Evolutionary conservation across 371 early-diverging fungal species (phyloP).

Genomic region (Batrachochytrium dendrobatidis): DNA sequence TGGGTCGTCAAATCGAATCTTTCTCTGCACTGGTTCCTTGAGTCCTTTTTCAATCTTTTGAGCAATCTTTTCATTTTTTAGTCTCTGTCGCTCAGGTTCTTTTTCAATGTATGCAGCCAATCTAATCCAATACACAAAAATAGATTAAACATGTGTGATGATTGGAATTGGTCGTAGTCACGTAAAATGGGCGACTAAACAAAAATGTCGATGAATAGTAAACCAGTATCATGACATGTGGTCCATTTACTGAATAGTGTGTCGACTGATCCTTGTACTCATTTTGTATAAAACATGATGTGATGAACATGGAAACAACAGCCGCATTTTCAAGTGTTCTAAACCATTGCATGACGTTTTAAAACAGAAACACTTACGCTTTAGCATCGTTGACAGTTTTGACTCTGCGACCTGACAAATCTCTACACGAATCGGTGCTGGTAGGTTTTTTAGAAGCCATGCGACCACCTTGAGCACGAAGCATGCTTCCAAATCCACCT

Average conservation of each 20-base stretch:
- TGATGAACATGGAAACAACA: too few species aligned
- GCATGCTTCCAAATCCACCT: slow-evolving; percentile 93
- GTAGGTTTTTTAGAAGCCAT: slow-evolving; percentile 87
- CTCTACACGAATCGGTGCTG: slow-evolving; percentile 89
- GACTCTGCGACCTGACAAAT: slow-evolving; percentile 83
- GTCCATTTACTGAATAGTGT: too few species aligned
- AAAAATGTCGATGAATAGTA: not conserved
- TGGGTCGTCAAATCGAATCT: slow-evolving; percentile 75
- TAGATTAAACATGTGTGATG: not conserved
- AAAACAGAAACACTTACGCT: slow-evolving; percentile 43
- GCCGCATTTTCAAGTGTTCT: too few species aligned
- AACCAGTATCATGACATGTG: not conserved
- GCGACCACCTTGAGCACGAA: slow-evolving; percentile 89
- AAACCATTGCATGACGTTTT: too few species aligned
- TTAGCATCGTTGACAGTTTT: slow-evolving; percentile 85
- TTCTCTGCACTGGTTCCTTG: slow-evolving; percentile 54
- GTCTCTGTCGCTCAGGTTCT: slow-evolving; percentile 64
- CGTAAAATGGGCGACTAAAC: not conserved
- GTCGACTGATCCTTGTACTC: too few species aligned
- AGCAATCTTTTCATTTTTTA: slow-evolving; percentile 56
- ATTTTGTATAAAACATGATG: too few species aligned
- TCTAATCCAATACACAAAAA: slow-evolving; percentile 28
- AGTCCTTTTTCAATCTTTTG: slow-evolving; percentile 81
- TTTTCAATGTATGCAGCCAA: slow-evolving; percentile 69
- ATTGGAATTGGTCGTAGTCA: slow-evolving; percentile 1